Percentiles rank a stretch among this genome's conserved stretches.
These are phyloP conservation scores for Thermochaetoides thermophila DNA, from an alignment of 495 filamentous ascomycete species.

Conservation along the genomic window DNA sequence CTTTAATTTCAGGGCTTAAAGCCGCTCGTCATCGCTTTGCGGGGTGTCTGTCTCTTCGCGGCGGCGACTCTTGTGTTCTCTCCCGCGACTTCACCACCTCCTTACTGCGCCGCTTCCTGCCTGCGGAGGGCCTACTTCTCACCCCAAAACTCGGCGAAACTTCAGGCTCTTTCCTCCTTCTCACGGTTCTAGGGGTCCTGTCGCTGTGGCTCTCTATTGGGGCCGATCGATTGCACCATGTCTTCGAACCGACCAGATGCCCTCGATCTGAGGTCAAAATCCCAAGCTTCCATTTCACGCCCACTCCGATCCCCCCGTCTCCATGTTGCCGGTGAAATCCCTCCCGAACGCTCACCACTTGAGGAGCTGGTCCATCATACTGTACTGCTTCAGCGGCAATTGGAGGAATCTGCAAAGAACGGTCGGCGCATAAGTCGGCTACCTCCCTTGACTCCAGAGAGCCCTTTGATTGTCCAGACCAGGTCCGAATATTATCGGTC, in stretches of 20 bases:
- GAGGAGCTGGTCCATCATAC: constrained; percentile 89
- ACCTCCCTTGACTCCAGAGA: constrained; percentile 66
- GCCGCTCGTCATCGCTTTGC: constrained; percentile 3
- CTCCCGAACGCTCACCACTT: constrained; percentile 82
- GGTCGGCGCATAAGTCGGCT: constrained; percentile 68
- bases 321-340: constrained; percentile 72
- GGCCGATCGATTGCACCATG: too few relatives aligned
- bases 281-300: constrained; percentile 41
- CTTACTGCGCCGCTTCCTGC: constrained; percentile 1
- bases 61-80: too few relatives aligned
- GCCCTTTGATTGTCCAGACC: constrained; percentile 46
- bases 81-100: constrained; percentile 1
- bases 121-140: neutral
- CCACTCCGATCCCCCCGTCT: constrained; percentile 53
- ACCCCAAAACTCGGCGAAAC: too few relatives aligned
- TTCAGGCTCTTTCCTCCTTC: too few relatives aligned
- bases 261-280: constrained; percentile 48
- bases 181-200: too few relatives aligned
- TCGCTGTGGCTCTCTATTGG: too few relatives aligned
- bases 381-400: constrained; percentile 68
- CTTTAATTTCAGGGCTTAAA: constrained; percentile 1
- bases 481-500: constrained; percentile 65
- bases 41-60: too few relatives aligned
- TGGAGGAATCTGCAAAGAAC: constrained; percentile 59
- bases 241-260: constrained; percentile 37